Percentiles rank a stretch among this genome's conserved stretches.
These are phyloP conservation scores for Geotrichum reessii DNA, from an alignment of 1,139 yeast species.

Conservation along the genomic window DNA sequence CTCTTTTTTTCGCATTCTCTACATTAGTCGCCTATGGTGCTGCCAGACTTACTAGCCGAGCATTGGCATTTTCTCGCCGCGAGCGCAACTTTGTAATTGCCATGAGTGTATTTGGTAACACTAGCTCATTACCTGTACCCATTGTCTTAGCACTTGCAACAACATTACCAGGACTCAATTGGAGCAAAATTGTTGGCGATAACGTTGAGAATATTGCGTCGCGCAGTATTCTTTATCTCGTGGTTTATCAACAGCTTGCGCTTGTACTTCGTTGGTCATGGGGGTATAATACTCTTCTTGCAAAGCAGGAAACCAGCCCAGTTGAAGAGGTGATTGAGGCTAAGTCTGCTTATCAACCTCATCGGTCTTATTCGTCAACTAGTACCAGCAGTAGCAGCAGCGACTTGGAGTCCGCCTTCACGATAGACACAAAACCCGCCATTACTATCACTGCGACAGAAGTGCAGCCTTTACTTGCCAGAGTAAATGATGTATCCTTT, in stretches of 20 bases:
- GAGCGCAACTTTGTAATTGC: conserved; percentile 78
- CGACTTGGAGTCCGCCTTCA: not conserved
- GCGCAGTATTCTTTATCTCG: conserved; percentile 66
- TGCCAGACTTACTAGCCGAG: conserved; percentile 45
- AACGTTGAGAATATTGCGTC: conserved; percentile 66
- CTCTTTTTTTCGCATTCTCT: conserved; percentile 57
- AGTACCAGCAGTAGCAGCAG: conserved; percentile 4
- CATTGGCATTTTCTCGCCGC: conserved; percentile 50
- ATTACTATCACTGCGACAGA: not conserved
- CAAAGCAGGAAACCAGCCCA: conserved; percentile 34
- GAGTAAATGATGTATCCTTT: not conserved
- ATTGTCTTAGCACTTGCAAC: conserved; percentile 63
- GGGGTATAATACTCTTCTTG: conserved; percentile 66
- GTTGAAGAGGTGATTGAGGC: conserved; percentile 15
- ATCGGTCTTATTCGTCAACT: not conserved
- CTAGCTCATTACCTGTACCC: conserved; percentile 57
- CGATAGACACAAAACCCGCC: not conserved
- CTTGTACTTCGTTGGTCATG: conserved; percentile 82
- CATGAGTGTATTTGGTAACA: conserved; percentile 82
- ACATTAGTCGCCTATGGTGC: conserved; percentile 56
- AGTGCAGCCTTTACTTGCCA: not conserved
- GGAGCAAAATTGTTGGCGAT: conserved; percentile 68
- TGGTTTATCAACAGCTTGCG: conserved; percentile 78
- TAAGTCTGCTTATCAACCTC: not conserved
- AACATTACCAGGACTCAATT: conserved; percentile 61